phyloP scores from a whole-genome alignment of 768 basidiomycete genomes.

The Serendipita indica region DNA sequence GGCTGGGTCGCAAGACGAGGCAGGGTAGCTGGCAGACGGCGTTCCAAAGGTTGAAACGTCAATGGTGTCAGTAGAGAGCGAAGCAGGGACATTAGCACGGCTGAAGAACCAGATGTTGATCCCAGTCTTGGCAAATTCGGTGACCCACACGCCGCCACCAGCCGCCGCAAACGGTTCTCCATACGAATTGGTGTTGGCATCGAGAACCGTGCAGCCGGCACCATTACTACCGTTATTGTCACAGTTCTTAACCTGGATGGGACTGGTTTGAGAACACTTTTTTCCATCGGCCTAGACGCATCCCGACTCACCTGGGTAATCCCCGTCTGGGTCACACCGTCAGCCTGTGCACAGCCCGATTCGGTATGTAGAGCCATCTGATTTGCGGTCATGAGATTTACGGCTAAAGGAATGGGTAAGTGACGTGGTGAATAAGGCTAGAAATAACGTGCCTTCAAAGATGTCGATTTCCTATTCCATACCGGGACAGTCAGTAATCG shows the following conservation, averaged over 20 bases:
- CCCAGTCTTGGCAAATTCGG: constrained; percentile 50
- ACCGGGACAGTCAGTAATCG: too few relatives aligned
- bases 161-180: constrained; percentile 49
- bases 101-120: constrained; percentile 22
- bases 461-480: constrained; percentile 64
- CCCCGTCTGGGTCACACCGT: constrained; percentile 14
- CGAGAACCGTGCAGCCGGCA: constrained; percentile 36
- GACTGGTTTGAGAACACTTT: constrained; percentile 17
- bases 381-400: constrained; percentile 49
- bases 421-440: not conserved
- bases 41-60: constrained; percentile 36
- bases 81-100: constrained; percentile 33
- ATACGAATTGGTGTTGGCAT: constrained; percentile 41
- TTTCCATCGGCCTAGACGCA: constrained; percentile 14
- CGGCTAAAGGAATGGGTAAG: constrained; percentile 19
- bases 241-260: constrained; percentile 23
- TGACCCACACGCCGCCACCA: constrained; percentile 62
- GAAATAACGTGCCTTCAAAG: constrained; percentile 41
- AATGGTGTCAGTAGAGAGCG: constrained; percentile 34
- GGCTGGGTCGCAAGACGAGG: constrained; percentile 30
- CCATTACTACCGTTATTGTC: constrained; percentile 44
- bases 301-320: constrained; percentile 12
- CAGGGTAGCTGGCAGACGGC: constrained; percentile 57
- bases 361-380: constrained; percentile 62
- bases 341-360: constrained; percentile 14